Percentiles rank a stretch among this genome's conserved stretches.
These are phyloP conservation scores for Platanus orientalis DNA, from an alignment of 164 flowering plant species.

Conservation along the genomic window DNA sequence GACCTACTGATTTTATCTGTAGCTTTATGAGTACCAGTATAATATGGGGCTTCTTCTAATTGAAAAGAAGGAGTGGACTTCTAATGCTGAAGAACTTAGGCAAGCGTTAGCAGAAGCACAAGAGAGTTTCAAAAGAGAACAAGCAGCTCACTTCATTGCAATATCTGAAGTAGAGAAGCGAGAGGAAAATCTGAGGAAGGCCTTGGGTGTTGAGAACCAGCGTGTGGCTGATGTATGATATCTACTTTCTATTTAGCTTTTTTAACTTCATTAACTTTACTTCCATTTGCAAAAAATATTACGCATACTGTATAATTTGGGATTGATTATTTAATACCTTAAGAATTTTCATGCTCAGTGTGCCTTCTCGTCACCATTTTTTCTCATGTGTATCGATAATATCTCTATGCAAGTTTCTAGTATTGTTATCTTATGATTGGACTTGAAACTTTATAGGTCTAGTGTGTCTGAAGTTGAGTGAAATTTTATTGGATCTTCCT, in stretches of 20 bases:
- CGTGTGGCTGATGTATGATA: slow-evolving; percentile 67
- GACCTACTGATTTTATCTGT: slow-evolving; percentile 14
- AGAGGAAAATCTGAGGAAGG: slow-evolving; percentile 67
- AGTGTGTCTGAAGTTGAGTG: no score
- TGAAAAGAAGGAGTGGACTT: slow-evolving; percentile 78
- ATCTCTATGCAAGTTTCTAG: no score
- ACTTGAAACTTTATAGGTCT: no score
- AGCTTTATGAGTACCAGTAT: slow-evolving; percentile 86
- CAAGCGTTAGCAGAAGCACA: slow-evolving; percentile 56
- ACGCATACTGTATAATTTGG: no score
- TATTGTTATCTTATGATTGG: no score
- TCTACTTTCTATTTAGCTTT: background rate
- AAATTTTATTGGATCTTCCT: no score
- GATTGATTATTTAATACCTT: no score
- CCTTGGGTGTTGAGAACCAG: slow-evolving; percentile 63
- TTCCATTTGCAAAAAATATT: no score
- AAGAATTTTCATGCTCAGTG: no score
- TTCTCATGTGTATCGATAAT: no score
- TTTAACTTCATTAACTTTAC: background rate
- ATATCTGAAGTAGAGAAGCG: slow-evolving; percentile 67
- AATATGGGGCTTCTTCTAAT: slow-evolving; percentile 91
- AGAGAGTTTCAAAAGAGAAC: slow-evolving; percentile 72
- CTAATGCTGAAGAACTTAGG: slow-evolving; percentile 48
- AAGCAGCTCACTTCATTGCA: slow-evolving; percentile 57
- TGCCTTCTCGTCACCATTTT: no score